These are phyloP conservation scores for Apocynum venetum DNA, from an alignment of 257 asterid genomes.

Conservation along the genomic window DNA sequence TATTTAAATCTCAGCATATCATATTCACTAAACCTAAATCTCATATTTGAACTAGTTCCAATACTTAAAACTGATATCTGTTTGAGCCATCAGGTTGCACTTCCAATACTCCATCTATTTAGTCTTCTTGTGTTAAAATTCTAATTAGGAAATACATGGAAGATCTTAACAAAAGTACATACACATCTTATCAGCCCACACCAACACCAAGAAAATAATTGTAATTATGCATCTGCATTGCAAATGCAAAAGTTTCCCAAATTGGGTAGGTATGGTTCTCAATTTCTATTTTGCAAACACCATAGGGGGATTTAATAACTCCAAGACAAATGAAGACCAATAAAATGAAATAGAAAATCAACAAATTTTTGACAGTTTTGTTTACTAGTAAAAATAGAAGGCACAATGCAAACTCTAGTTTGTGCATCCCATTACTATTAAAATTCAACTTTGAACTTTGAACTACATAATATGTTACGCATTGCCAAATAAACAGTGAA, in stretches of 20 bases:
- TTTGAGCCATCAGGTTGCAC: neutral
- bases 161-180: neutral
- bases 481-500: neutral
- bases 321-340: neutral
- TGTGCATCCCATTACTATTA: neutral
- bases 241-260: neutral
- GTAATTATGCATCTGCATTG: neutral
- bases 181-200: neutral
- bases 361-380: neutral
- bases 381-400: neutral
- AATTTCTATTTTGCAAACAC: conserved; percentile 1
- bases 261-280: neutral
- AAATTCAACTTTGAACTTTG: neutral
- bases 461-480: neutral
- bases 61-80: neutral
- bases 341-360: neutral
- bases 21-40: neutral
- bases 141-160: neutral
- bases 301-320: neutral
- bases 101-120: neutral
- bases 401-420: neutral
- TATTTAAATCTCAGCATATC: neutral
- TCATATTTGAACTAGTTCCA: neutral
- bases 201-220: neutral
- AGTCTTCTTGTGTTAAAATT: neutral